Percentiles rank a stretch among this genome's conserved stretches.
Evolutionary conservation across 2,329 filamentous ascomycete genomes (phyloP).

Genomic region (Xylariales sp.): DNA sequence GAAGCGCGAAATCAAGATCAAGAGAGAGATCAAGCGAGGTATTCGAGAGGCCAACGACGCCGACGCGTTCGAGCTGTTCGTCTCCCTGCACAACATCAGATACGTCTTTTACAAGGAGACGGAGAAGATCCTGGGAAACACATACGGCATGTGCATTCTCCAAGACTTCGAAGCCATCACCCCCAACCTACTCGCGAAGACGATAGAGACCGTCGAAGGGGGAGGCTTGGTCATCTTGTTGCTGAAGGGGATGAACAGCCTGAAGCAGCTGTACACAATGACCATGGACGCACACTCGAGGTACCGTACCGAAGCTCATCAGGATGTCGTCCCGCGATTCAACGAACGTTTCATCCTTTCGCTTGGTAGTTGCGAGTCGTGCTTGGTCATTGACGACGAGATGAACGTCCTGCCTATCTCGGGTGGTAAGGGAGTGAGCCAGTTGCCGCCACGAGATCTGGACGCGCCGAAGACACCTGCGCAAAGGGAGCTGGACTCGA

Average conservation of each 20-base stretch:
- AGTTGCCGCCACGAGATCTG: slow-evolving; percentile 69
- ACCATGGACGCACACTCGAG: slow-evolving; percentile 97
- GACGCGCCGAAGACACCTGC: slow-evolving; percentile 69
- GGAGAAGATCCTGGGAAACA: slow-evolving; percentile 96
- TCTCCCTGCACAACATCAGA: slow-evolving; percentile 92
- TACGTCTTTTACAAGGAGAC: slow-evolving; percentile 99
- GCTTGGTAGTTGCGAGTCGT: slow-evolving; percentile 89
- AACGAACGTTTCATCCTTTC: slow-evolving; percentile 97
- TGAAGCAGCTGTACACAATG: slow-evolving; percentile 95
- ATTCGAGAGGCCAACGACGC: slow-evolving; percentile 88
- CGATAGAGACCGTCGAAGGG: slow-evolving; percentile 95
- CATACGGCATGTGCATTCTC: slow-evolving; percentile 96
- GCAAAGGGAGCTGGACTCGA: slow-evolving; percentile 71
- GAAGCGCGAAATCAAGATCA: slow-evolving; percentile 97
- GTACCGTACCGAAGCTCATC: slow-evolving; percentile 93
- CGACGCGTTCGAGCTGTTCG: slow-evolving; percentile 95
- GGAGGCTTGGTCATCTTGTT: slow-evolving; percentile 87
- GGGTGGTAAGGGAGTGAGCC: slow-evolving; percentile 83
- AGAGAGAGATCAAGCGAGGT: slow-evolving; percentile 94
- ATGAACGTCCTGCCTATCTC: slow-evolving; percentile 96
- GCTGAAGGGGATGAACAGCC: slow-evolving; percentile 91
- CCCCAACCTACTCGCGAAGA: slow-evolving; percentile 90
- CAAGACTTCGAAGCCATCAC: slow-evolving; percentile 98
- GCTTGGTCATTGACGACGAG: slow-evolving; percentile 95
- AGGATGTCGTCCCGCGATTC: slow-evolving; percentile 91